A percentile compares a stretch with the other conserved stretches of the same genome.
phyloP scores from a whole-genome alignment of 1,284 basidiomycete species.

The Pisolithus thermaeus region DNA sequence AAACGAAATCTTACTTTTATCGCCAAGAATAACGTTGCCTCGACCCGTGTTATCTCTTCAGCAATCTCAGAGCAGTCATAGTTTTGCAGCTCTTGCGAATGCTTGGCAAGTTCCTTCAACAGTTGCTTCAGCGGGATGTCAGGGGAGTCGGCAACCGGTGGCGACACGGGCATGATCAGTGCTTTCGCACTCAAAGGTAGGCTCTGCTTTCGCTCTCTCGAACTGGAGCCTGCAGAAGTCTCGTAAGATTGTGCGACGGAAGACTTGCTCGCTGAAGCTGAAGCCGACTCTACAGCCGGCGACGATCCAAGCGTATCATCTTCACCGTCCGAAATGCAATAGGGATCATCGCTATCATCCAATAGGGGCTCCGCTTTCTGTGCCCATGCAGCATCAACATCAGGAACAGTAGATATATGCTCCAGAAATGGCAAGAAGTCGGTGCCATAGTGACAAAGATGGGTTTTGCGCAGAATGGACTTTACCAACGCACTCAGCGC shows the following conservation, averaged over 20 bases:
- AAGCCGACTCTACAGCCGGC: constrained; percentile 14
- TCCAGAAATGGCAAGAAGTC: constrained; percentile 75
- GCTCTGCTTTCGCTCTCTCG: constrained; percentile 60
- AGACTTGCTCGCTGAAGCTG: constrained; percentile 18
- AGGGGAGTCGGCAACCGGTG: constrained; percentile 13
- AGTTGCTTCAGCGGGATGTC: constrained; percentile 43
- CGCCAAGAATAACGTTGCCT: constrained; percentile 55
- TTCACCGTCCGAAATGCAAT: constrained; percentile 48
- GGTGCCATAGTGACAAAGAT: constrained; percentile 75
- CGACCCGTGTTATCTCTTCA: constrained; percentile 70
- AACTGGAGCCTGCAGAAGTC: constrained; percentile 17
- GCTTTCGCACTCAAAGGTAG: constrained; percentile 47
- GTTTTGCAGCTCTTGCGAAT: constrained; percentile 48
- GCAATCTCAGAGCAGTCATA: constrained; percentile 62
- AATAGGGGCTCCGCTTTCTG: constrained; percentile 52
- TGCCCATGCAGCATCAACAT: constrained; percentile 67
- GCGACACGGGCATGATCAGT: constrained; percentile 18
- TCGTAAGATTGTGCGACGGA: constrained; percentile 17
- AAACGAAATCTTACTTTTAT: constrained; percentile 50
- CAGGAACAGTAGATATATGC: constrained; percentile 50
- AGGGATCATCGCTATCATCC: constrained; percentile 57
- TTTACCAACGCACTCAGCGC: constrained; percentile 70
- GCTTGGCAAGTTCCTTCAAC: constrained; percentile 54
- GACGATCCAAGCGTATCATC: constrained; percentile 25
- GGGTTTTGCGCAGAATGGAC: constrained; percentile 69